Evolutionary conservation across 495 filamentous ascomycete genomes (phyloP).

Genomic region (Terfezia boudieri): DNA sequence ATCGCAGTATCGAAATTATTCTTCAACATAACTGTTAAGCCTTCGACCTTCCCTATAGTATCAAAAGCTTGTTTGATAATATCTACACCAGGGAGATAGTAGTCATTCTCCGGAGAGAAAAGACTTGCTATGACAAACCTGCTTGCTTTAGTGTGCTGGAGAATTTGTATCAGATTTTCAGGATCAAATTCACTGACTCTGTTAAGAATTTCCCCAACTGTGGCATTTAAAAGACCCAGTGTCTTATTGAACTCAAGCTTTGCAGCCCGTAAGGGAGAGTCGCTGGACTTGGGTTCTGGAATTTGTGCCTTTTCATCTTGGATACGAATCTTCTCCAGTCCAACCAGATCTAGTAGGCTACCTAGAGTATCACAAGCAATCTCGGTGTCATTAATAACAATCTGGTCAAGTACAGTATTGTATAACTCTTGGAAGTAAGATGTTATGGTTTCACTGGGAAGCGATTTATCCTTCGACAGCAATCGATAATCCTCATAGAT

Average conservation of each 20-base stretch:
- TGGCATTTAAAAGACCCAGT: conserved; percentile 5
- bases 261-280: conserved; percentile 3
- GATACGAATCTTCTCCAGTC: conserved; percentile 2
- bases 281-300: conserved; percentile 3
- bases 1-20: conserved; percentile 14
- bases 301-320: background rate
- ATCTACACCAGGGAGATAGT: conserved; percentile 16
- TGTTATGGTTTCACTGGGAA: conserved; percentile 8
- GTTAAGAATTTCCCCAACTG: conserved; percentile 9
- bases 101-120: conserved; percentile 10
- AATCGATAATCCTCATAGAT: conserved; percentile 10
- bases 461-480: conserved; percentile 11
- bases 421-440: conserved; percentile 9
- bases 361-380: conserved; percentile 6
- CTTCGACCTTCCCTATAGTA: conserved; percentile 16
- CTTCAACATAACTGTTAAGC: conserved; percentile 14
- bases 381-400: conserved; percentile 10
- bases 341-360: conserved; percentile 10
- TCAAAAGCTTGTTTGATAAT: conserved; percentile 7
- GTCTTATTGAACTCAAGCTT: conserved; percentile 10
- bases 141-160: background rate
- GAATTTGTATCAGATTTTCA: conserved; percentile 5
- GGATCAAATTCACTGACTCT: conserved; percentile 10
- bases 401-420: conserved; percentile 9
- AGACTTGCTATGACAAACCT: conserved; percentile 1